These are phyloP conservation scores for Paxillus involutus DNA, from an alignment of 768 basidiomycete genomes.

Conservation along the genomic window DNA sequence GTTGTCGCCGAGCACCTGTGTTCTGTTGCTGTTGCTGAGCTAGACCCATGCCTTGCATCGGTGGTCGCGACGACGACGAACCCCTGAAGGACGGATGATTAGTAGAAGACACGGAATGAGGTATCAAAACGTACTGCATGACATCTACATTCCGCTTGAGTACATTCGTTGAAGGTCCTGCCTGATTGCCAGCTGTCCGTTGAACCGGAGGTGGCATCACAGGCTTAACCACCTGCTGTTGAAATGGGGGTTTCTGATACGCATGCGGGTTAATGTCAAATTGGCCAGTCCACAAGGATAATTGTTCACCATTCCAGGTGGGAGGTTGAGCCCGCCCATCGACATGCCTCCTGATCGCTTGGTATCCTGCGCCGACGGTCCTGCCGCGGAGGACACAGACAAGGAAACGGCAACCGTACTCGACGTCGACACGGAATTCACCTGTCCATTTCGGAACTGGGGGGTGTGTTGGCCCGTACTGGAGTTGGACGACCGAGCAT, in stretches of 20 bases:
- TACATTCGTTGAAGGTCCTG: constrained; percentile 3
- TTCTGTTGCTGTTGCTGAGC: constrained; percentile 30
- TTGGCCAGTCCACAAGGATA: background rate
- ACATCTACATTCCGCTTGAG: constrained; percentile 36
- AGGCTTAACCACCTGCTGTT: constrained; percentile 5
- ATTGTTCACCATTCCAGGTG: constrained; percentile 42
- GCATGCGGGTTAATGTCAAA: background rate
- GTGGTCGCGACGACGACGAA: constrained; percentile 20
- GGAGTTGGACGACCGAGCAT: background rate
- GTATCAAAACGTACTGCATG: constrained; percentile 29
- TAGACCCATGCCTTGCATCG: constrained; percentile 40
- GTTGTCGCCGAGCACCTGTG: constrained; percentile 14
- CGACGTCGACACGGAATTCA: background rate
- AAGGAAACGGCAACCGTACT: background rate
- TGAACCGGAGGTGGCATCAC: constrained; percentile 5
- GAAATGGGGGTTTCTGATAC: constrained; percentile 11
- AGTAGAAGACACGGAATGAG: background rate
- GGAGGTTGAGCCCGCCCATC: constrained; percentile 51
- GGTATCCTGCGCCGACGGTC: background rate
- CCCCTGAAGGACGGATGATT: constrained; percentile 11
- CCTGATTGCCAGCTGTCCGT: constrained; percentile 6
- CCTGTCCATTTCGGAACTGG: background rate
- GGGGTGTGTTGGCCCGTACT: background rate
- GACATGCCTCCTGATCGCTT: constrained; percentile 20
- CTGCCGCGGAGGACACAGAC: background rate